Conservation (phyloP, 257 asterid species). For the Ilex aquifolium region DNA sequence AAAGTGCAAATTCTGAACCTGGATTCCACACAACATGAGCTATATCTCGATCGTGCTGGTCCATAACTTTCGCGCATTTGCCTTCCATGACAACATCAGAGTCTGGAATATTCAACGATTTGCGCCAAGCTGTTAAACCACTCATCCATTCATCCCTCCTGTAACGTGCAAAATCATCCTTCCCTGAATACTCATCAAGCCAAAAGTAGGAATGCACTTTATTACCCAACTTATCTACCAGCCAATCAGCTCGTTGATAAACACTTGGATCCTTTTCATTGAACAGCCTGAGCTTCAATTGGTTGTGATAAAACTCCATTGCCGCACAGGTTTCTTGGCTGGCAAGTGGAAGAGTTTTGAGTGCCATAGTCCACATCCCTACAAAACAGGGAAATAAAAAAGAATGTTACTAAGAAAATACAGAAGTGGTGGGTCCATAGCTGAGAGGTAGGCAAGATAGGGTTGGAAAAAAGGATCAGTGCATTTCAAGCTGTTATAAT, state of each 20-base stretch:
- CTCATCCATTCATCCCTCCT: slow-evolving; percentile 83
- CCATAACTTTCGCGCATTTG: slow-evolving; percentile 48
- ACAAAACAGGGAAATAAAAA: slow-evolving; percentile 18
- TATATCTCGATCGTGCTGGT: slow-evolving; percentile 32
- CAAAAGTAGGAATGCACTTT: slow-evolving; percentile 89
- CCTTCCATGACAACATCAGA: slow-evolving; percentile 53
- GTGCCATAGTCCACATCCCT: slow-evolving; percentile 63
- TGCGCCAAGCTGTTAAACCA: slow-evolving; percentile 83
- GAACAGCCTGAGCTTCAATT: slow-evolving; percentile 66
- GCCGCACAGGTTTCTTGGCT: slow-evolving; percentile 86
- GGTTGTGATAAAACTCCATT: slow-evolving; percentile 83
- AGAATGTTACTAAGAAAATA: background rate
- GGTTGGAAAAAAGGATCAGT: background rate
- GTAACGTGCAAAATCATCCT: slow-evolving; percentile 78
- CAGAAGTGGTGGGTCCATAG: background rate
- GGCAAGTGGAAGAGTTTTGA: slow-evolving; percentile 71
- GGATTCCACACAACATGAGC: slow-evolving; percentile 54
- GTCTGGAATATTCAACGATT: slow-evolving; percentile 66
- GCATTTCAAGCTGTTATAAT: background rate
- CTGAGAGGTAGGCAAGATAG: background rate
- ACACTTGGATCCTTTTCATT: slow-evolving; percentile 56
- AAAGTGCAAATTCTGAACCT: slow-evolving; percentile 79
- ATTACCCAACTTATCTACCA: slow-evolving; percentile 70
- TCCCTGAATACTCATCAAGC: slow-evolving; percentile 85
- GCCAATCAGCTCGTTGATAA: slow-evolving; percentile 82